Evolutionary conservation across 768 basidiomycete species (phyloP).

Genomic region (Clavulina sp.): DNA sequence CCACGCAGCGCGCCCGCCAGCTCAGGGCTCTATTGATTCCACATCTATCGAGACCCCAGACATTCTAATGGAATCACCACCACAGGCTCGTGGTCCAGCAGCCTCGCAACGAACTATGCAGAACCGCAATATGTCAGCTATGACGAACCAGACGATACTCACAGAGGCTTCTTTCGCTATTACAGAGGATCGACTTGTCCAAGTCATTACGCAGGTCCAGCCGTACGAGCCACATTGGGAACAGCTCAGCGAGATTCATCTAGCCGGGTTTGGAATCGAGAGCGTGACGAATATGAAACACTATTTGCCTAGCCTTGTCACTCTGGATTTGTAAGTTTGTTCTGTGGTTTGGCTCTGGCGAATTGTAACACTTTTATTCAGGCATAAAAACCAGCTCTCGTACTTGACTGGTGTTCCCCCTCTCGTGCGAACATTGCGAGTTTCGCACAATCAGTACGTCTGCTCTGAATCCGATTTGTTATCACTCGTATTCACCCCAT

Average conservation of each 20-base stretch:
- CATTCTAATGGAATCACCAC: too few relatives aligned
- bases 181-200: slow-evolving; percentile 77
- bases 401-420: slow-evolving; percentile 68
- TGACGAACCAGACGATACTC: slow-evolving; percentile 34
- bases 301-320: slow-evolving; percentile 68
- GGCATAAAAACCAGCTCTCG: slow-evolving; percentile 54
- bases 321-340: slow-evolving; percentile 50
- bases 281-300: slow-evolving; percentile 77
- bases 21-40: background rate
- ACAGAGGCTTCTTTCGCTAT: slow-evolving; percentile 96
- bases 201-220: slow-evolving; percentile 85
- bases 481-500: background rate
- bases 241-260: slow-evolving; percentile 49
- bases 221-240: slow-evolving; percentile 96
- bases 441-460: slow-evolving; percentile 54
- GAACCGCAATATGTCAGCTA: slow-evolving; percentile 26
- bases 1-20: background rate
- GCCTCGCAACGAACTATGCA: background rate
- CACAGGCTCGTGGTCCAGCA: background rate
- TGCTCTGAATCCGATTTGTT: background rate
- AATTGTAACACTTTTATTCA: too few relatives aligned
- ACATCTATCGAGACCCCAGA: too few relatives aligned
- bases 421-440: slow-evolving; percentile 57
- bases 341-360: too few relatives aligned
- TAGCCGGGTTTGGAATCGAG: slow-evolving; percentile 54